phyloP scores from a whole-genome alignment of 129 eudicot species.

The Cynara cardunculus region DNA sequence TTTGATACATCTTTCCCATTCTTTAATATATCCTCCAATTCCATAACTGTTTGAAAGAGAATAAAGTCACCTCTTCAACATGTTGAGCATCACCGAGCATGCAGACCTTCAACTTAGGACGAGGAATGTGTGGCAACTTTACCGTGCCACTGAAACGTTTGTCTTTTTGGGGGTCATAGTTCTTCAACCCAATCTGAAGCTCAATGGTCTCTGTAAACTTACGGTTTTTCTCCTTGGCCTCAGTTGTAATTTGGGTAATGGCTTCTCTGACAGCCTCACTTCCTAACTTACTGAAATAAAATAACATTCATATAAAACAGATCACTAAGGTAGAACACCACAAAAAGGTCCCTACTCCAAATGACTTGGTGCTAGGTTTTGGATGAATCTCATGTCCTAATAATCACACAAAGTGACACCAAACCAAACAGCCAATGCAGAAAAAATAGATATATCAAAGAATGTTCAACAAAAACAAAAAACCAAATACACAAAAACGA shows the following conservation, averaged over 20 bases:
- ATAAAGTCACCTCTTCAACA: constrained; percentile 40
- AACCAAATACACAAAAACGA: too few relatives aligned
- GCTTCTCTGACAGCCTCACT: constrained; percentile 18
- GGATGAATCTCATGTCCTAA: too few relatives aligned
- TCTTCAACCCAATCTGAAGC: constrained; percentile 40
- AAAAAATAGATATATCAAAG: too few relatives aligned
- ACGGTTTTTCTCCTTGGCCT: constrained; percentile 35
- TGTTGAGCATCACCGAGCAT: constrained; percentile 66
- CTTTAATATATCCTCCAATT: too few relatives aligned
- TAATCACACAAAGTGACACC: too few relatives aligned
- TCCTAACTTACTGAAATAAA: background rate
- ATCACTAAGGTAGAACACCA: background rate
- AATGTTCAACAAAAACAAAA: too few relatives aligned
- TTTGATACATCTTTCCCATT: too few relatives aligned
- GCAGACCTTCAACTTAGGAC: constrained; percentile 56
- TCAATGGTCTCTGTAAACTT: constrained; percentile 41
- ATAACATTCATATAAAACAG: background rate
- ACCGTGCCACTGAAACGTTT: constrained; percentile 56
- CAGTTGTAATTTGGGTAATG: constrained; percentile 20
- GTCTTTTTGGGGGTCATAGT: constrained; percentile 59
- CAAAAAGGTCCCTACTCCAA: background rate
- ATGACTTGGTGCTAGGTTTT: too few relatives aligned
- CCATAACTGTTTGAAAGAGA: too few relatives aligned
- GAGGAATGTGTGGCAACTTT: constrained; percentile 54
- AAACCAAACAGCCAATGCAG: too few relatives aligned